These are phyloP conservation scores for Curvularia hawaiiensis DNA, from an alignment of 2,329 filamentous ascomycete genomes.

Conservation along the genomic window DNA sequence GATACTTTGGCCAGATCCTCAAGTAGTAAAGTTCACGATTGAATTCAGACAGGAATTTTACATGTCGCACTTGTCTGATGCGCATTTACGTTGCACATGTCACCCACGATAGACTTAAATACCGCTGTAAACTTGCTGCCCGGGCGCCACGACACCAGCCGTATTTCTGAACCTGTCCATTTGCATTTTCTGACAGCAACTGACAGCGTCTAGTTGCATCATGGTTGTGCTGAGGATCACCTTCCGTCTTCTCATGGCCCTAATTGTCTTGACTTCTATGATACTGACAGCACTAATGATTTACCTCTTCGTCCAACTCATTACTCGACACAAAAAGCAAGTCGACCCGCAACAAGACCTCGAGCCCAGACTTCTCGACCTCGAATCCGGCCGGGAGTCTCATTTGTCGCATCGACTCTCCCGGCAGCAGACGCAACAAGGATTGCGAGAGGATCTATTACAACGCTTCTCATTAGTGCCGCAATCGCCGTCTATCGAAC, in stretches of 20 bases:
- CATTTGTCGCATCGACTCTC: conserved; percentile 12
- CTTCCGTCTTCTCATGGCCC: conserved; percentile 18
- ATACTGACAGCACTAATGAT: conserved; percentile 23
- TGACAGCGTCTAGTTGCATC: background rate
- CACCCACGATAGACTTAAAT: conserved; percentile 11
- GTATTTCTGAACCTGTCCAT: background rate
- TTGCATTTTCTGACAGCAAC: background rate
- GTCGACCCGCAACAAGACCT: background rate
- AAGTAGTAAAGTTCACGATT: background rate
- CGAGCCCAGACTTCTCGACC: conserved; percentile 5
- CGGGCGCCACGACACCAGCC: conserved; percentile 8
- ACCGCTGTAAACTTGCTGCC: conserved; percentile 13
- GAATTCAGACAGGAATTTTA: background rate
- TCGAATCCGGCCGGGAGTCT: conserved; percentile 5
- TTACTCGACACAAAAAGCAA: conserved; percentile 8
- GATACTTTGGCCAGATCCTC: conserved; percentile 5
- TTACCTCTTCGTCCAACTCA: conserved; percentile 20
- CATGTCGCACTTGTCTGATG: background rate
- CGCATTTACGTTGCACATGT: background rate
- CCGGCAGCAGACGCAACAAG: conserved; percentile 9
- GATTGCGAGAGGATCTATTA: conserved; percentile 9
- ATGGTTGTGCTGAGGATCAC: conserved; percentile 7
- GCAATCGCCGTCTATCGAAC: conserved; percentile 16
- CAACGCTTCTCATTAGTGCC: conserved; percentile 14
- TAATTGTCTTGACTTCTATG: conserved; percentile 20